These are phyloP conservation scores for Talaromyces ruber DNA, from an alignment of 495 filamentous ascomycete genomes.

Conservation along the genomic window DNA sequence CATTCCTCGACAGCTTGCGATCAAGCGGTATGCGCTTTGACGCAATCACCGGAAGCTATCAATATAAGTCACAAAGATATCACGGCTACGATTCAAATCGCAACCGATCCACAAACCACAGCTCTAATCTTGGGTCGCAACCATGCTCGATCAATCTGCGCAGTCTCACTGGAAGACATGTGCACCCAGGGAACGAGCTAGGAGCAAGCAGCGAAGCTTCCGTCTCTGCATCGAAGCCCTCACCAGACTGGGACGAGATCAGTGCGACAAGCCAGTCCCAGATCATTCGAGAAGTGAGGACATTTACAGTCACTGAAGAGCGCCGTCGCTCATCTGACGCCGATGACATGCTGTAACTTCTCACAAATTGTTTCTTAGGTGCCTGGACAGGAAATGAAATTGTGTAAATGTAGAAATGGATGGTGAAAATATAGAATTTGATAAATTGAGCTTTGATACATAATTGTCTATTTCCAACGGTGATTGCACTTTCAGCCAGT, in stretches of 20 bases:
- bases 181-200: background rate
- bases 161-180: background rate
- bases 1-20: constrained; percentile 36
- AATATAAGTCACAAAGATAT: background rate
- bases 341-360: background rate
- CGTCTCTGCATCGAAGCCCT: background rate
- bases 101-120: background rate
- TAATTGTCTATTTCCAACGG: background rate
- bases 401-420: too few relatives aligned
- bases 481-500: too few relatives aligned
- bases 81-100: background rate
- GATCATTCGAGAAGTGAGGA: constrained; percentile 5
- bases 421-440: background rate
- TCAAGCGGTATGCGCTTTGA: constrained; percentile 33
- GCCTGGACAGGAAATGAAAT: background rate
- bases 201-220: background rate
- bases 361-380: background rate
- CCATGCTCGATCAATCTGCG: background rate
- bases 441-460: background rate
- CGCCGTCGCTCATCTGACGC: background rate
- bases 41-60: constrained; percentile 9
- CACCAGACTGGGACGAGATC: constrained; percentile 17
- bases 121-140: background rate
- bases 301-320: constrained; percentile 3
- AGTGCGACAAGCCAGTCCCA: constrained; percentile 18